A percentile compares a stretch with the other conserved stretches of the same genome.
phyloP scores from a whole-genome alignment of 2,329 filamentous ascomycete species.

The Fusarium mundagurra region DNA sequence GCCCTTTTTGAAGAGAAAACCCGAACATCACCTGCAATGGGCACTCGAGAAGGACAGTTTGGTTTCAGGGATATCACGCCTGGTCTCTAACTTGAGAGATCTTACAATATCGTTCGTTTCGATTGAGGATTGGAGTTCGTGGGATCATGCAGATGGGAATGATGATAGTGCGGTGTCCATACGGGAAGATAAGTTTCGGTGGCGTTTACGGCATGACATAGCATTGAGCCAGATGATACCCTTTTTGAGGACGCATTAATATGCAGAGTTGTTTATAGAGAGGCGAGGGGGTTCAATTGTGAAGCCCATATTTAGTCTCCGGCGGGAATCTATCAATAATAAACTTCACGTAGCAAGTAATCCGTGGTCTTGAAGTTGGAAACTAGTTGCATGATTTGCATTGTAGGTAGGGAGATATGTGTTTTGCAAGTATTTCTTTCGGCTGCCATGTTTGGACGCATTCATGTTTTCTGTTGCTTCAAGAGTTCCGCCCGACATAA shows the following conservation, averaged over 20 bases:
- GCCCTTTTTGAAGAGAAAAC: slow-evolving; percentile 37
- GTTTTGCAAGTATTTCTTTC: neutral
- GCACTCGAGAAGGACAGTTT: slow-evolving; percentile 7
- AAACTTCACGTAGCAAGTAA: neutral
- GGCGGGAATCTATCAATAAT: neutral
- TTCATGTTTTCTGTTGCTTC: neutral
- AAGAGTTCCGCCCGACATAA: neutral
- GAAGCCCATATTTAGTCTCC: neutral
- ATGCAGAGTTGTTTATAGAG: neutral
- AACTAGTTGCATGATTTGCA: neutral
- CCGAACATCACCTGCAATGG: slow-evolving; percentile 17
- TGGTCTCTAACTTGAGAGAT: neutral
- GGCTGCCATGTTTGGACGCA: neutral
- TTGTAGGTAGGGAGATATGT: neutral
- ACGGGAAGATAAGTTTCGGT: neutral
- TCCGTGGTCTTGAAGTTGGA: neutral
- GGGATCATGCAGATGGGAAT: neutral
- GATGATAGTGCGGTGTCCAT: neutral
- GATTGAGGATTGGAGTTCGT: slow-evolving; percentile 4
- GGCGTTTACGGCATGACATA: slow-evolving; percentile 34
- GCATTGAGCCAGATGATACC: slow-evolving; percentile 32
- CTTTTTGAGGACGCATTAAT: slow-evolving; percentile 22
- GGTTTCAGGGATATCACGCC: neutral
- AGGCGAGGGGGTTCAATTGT: neutral
- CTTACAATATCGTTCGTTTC: neutral